A percentile compares a stretch with the other conserved stretches of the same genome.
phyloP scores from a whole-genome alignment of 2,329 filamentous ascomycete genomes.

The Colletotrichum limetticola region DNA sequence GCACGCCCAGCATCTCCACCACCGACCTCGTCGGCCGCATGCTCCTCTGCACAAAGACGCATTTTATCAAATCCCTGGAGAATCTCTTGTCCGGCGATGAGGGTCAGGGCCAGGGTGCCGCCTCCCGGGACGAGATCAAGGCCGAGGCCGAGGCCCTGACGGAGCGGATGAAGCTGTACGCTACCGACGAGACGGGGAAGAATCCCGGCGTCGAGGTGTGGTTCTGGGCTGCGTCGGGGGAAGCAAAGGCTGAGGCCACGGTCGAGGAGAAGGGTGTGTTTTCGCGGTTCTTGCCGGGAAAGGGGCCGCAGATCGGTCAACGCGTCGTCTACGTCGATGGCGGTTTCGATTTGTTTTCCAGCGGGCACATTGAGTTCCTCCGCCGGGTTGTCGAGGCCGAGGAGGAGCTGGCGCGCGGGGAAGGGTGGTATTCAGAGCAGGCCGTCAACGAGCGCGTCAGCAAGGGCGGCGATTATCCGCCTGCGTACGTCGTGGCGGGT shows the following conservation, averaged over 20 bases:
- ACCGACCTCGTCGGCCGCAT: slow-evolving; percentile 98
- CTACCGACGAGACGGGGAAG: slow-evolving; percentile 84
- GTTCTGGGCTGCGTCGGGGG: slow-evolving; percentile 76
- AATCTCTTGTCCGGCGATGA: slow-evolving; percentile 76
- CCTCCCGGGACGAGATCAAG: slow-evolving; percentile 70
- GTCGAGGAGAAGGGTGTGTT: slow-evolving; percentile 74
- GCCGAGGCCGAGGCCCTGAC: slow-evolving; percentile 75
- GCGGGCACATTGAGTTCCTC: slow-evolving; percentile 96
- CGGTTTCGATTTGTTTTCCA: slow-evolving; percentile 96
- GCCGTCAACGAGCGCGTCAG: slow-evolving; percentile 71
- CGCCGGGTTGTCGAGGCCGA: slow-evolving; percentile 80
- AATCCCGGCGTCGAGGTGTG: slow-evolving; percentile 85
- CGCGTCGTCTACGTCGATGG: slow-evolving; percentile 94
- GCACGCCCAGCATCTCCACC: slow-evolving; percentile 95
- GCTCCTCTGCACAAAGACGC: slow-evolving; percentile 93
- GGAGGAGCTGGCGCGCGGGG: slow-evolving; percentile 71
- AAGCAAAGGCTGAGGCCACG: slow-evolving; percentile 54
- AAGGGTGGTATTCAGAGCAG: slow-evolving; percentile 80
- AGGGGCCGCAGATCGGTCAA: slow-evolving; percentile 79
- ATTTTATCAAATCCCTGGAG: slow-evolving; percentile 88
- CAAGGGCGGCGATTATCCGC: slow-evolving; percentile 79
- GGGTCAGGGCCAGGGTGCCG: slow-evolving; percentile 66
- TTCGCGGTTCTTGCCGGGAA: slow-evolving; percentile 75
- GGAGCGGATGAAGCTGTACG: slow-evolving; percentile 84
- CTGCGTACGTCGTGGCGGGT: slow-evolving; percentile 89